Percentiles rank a stretch among this genome's conserved stretches.
Evolutionary conservation across 768 basidiomycete species (phyloP).

Genomic region (Stropharia rugosoannulata): DNA sequence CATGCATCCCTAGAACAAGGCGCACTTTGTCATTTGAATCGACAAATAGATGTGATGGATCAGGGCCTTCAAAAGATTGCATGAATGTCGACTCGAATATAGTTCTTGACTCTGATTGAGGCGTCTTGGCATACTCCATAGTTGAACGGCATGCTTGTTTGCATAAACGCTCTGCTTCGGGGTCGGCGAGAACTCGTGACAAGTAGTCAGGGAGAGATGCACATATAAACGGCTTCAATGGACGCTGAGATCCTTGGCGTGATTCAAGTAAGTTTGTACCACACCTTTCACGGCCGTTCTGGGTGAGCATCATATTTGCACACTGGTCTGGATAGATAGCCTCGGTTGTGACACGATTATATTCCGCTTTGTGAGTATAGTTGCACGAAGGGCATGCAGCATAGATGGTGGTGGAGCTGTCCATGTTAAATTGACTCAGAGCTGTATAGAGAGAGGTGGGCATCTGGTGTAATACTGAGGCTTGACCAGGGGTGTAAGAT

Average conservation of each 20-base stretch:
- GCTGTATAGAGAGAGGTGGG: not conserved
- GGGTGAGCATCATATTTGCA: not conserved
- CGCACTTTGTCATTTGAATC: no score
- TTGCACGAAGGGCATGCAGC: not conserved
- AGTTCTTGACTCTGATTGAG: no score
- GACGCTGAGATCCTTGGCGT: not conserved
- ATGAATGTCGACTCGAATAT: no score
- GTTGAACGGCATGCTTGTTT: no score
- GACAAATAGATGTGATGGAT: constrained; percentile 8
- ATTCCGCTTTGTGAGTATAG: not conserved
- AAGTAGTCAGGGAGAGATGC: not conserved
- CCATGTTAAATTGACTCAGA: not conserved
- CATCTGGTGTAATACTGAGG: not conserved
- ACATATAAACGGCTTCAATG: constrained; percentile 2
- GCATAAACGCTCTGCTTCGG: no score
- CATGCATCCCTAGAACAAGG: constrained; percentile 19
- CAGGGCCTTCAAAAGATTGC: not conserved
- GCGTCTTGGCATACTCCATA: no score
- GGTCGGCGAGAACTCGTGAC: not conserved
- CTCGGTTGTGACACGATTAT: not conserved
- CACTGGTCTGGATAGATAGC: not conserved
- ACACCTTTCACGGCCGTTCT: not conserved
- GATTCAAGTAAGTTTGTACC: not conserved
- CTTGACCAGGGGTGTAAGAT: no score
- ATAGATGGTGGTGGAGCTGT: not conserved